Evolutionary conservation across 148 eudicot genomes (phyloP).

Genomic region (Suaeda aralocaspica): DNA sequence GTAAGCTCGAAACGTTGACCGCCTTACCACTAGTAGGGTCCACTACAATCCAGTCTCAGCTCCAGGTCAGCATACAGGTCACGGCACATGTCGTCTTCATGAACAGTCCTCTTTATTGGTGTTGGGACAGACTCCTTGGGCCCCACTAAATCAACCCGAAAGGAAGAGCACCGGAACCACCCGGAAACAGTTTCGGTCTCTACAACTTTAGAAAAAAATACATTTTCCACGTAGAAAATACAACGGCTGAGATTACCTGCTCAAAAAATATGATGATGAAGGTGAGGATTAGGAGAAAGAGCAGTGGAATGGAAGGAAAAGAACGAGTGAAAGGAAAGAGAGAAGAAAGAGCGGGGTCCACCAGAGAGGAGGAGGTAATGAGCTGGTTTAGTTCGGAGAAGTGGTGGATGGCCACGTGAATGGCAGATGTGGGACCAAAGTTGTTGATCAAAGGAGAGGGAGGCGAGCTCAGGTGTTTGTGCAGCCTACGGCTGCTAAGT

Average conservation of each 20-base stretch:
- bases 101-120: slow-evolving; percentile 32
- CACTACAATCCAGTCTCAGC: slow-evolving; percentile 69
- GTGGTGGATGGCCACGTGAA: slow-evolving; percentile 72
- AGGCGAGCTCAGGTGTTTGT: slow-evolving; percentile 52
- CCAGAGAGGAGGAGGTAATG: slow-evolving; percentile 51
- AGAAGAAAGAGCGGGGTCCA: slow-evolving; percentile 58
- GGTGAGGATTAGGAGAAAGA: slow-evolving; percentile 22
- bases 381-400: slow-evolving; percentile 35
- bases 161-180: slow-evolving; percentile 84
- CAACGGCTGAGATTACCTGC: slow-evolving; percentile 76
- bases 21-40: slow-evolving; percentile 38
- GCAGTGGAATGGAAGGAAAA: slow-evolving; percentile 41
- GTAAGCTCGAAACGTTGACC: slow-evolving; percentile 49
- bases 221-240: slow-evolving; percentile 39
- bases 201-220: slow-evolving; percentile 46
- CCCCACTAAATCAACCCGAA: slow-evolving; percentile 59
- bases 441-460: slow-evolving; percentile 38
- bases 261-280: slow-evolving; percentile 12
- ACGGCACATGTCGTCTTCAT: slow-evolving; percentile 45
- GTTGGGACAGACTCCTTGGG: slow-evolving; percentile 63
- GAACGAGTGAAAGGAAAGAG: too few species aligned
- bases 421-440: slow-evolving; percentile 63
- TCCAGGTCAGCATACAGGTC: slow-evolving; percentile 35
- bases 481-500: slow-evolving; percentile 52
- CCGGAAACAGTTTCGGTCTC: slow-evolving; percentile 55